These are phyloP conservation scores for Aspergillus brasiliensis DNA, from an alignment of 2,329 filamentous ascomycete species.

Conservation along the genomic window DNA sequence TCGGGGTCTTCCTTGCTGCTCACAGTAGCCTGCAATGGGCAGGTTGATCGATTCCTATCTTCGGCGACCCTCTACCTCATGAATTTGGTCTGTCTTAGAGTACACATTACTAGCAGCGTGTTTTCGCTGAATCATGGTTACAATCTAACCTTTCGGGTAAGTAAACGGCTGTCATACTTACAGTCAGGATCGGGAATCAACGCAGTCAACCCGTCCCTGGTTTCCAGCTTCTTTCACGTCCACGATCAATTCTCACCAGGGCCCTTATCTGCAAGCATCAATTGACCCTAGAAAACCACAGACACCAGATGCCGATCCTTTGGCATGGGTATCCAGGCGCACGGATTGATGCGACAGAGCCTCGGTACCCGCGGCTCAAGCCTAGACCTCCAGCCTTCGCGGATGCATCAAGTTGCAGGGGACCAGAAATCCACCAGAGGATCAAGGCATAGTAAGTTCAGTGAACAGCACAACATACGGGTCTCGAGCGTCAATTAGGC, in stretches of 20 bases:
- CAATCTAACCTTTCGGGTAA: too few relatives aligned
- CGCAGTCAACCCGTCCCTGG: too few relatives aligned
- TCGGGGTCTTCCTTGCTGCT: conserved; percentile 2
- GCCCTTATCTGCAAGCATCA: not conserved
- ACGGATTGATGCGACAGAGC: not conserved
- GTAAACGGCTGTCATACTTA: too few relatives aligned
- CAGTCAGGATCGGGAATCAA: too few relatives aligned
- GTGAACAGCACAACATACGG: not conserved
- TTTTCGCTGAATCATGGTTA: too few relatives aligned
- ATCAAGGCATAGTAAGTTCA: not conserved
- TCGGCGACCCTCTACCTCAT: not conserved
- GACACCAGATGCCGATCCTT: not conserved
- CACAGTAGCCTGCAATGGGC: not conserved
- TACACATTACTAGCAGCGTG: too few relatives aligned
- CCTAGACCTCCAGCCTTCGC: not conserved
- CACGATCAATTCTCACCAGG: not conserved
- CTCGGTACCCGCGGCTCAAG: conserved; percentile 1
- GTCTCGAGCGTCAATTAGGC: not conserved
- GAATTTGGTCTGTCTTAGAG: too few relatives aligned
- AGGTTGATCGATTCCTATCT: not conserved
- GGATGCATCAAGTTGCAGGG: not conserved
- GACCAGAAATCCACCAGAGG: not conserved
- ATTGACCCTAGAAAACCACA: not conserved
- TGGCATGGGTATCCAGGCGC: not conserved
- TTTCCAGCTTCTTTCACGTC: too few relatives aligned